A percentile compares a stretch with the other conserved stretches of the same genome.
Evolutionary conservation across 345 rosid species (phyloP).

Genomic region (Capsella bursapastoris): DNA sequence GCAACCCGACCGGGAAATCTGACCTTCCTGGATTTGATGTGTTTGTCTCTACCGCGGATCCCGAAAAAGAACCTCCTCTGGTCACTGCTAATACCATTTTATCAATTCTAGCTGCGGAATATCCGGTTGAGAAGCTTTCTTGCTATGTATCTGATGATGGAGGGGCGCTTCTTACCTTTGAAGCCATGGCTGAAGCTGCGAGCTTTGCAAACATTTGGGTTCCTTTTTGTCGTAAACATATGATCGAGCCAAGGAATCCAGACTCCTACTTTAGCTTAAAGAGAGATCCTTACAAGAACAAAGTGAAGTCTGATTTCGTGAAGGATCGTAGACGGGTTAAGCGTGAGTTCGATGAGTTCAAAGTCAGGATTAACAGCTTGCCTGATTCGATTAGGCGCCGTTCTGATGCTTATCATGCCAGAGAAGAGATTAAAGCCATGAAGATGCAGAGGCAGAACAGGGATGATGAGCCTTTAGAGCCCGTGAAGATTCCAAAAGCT

Average conservation of each 20-base stretch:
- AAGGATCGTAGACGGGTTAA: slow-evolving; percentile 92
- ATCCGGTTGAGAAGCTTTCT: slow-evolving; percentile 95
- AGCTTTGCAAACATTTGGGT: slow-evolving; percentile 95
- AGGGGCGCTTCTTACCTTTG: slow-evolving; percentile 94
- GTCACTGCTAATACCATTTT: slow-evolving; percentile 96
- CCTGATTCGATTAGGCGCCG: slow-evolving; percentile 95
- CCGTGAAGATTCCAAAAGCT: slow-evolving; percentile 85
- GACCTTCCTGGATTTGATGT: slow-evolving; percentile 95
- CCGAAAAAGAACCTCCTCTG: slow-evolving; percentile 98
- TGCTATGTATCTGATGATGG: slow-evolving; percentile 99
- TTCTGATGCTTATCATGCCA: slow-evolving; percentile 94
- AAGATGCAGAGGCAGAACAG: slow-evolving; percentile 83
- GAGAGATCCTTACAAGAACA: slow-evolving; percentile 97
- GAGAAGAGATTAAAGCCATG: slow-evolving; percentile 98
- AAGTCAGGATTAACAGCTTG: slow-evolving; percentile 88
- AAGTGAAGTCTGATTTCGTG: slow-evolving; percentile 82
- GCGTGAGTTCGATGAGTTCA: slow-evolving; percentile 98
- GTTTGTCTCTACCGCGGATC: slow-evolving; percentile 98
- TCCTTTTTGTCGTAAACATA: slow-evolving; percentile 95
- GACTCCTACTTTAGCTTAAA: slow-evolving; percentile 91
- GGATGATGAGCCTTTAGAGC: slow-evolving; percentile 69
- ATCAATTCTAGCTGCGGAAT: slow-evolving; percentile 93
- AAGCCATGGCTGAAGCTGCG: slow-evolving; percentile 99
- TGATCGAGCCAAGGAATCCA: slow-evolving; percentile 92
- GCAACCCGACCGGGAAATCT: slow-evolving; percentile 88